Evolutionary conservation across 108 stramenopile genomes (phyloP).

Genomic region (Nannochloropsis gaditana): DNA sequence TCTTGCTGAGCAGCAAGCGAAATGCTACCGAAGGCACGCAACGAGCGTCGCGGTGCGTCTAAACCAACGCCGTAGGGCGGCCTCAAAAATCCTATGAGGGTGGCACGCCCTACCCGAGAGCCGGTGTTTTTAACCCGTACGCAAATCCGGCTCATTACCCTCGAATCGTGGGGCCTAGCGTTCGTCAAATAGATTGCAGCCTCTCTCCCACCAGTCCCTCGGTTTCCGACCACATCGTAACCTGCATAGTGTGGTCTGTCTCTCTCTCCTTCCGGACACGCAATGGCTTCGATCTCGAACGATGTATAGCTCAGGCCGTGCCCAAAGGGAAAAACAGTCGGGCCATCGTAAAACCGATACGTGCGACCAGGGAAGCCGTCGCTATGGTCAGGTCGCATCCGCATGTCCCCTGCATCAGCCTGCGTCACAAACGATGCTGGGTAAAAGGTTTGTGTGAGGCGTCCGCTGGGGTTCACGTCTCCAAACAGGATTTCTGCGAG

Average conservation of each 20-base stretch:
- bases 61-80: not conserved
- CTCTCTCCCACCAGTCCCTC: not conserved
- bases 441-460: constrained; percentile 48
- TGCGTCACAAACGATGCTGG: constrained; percentile 26
- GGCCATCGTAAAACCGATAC: constrained; percentile 49
- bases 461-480: constrained; percentile 31
- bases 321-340: constrained; percentile 42
- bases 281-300: constrained; percentile 10
- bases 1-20: not conserved
- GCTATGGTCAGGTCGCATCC: not conserved
- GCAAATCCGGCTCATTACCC: not conserved
- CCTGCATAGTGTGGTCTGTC: not conserved
- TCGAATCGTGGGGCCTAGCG: not conserved
- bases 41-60: not conserved
- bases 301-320: constrained; percentile 46
- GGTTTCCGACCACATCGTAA: not conserved
- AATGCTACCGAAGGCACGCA: not conserved
- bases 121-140: not conserved
- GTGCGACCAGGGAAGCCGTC: constrained; percentile 44
- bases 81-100: not conserved
- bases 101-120: not conserved
- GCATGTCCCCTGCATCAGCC: not conserved
- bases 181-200: not conserved
- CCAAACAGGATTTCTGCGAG: constrained; percentile 45
- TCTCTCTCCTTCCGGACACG: not conserved